phyloP scores from a whole-genome alignment of 202 grass and related monocot species.

The Cymbopogon flexuosus region DNA sequence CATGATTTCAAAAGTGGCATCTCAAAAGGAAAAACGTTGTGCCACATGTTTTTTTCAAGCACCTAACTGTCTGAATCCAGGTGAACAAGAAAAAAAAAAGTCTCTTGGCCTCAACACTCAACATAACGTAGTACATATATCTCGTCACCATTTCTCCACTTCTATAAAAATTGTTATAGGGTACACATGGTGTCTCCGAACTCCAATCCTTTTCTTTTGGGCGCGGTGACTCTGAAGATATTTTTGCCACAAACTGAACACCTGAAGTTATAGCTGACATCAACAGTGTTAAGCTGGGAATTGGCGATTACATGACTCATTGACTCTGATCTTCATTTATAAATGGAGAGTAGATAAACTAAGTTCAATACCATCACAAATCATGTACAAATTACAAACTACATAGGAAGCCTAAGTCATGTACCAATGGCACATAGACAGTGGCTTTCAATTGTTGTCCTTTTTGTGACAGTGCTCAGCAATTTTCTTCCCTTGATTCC shows the following conservation, averaged over 20 bases:
- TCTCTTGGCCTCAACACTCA: background rate
- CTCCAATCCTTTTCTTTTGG: background rate
- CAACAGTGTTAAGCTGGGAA: background rate
- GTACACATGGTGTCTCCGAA: background rate
- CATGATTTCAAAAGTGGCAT: background rate
- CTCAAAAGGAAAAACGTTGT: background rate
- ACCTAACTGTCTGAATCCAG: background rate
- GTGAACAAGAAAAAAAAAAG: background rate
- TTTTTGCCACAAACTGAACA: background rate
- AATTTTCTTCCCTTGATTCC: background rate
- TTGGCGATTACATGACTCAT: background rate
- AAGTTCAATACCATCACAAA: slow-evolving; percentile 6
- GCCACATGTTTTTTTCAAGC: background rate
- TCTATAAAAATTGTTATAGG: background rate
- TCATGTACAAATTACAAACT: slow-evolving; percentile 12
- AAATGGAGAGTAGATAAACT: background rate
- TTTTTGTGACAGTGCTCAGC: background rate
- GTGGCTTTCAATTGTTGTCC: background rate
- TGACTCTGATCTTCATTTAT: background rate
- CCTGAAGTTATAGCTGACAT: background rate
- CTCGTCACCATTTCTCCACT: background rate
- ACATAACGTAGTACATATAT: background rate
- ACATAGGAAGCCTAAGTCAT: background rate
- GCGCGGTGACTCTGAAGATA: background rate
- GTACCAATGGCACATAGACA: background rate